Evolutionary conservation across 2,329 filamentous ascomycete genomes (phyloP), one percentile per base, ranked within the genome.

Genomic region (Xylariaceae sp.): DNA sequence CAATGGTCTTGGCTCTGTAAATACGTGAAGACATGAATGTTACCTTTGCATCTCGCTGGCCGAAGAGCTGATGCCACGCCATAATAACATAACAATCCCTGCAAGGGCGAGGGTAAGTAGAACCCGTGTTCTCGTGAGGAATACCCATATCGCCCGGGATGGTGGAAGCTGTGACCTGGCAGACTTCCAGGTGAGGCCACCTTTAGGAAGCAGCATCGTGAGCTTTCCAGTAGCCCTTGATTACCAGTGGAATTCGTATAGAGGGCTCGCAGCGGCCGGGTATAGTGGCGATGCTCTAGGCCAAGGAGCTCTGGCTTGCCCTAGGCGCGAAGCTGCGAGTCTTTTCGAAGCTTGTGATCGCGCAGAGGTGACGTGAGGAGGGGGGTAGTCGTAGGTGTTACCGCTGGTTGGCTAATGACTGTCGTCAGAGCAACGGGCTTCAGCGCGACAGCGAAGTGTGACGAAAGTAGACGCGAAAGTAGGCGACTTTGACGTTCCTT

Each of bases 31-130:
- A 45, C 8, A 30, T 37, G 42, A 53, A 56, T 45, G 8, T 69
- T 81, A 97, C 93, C 87, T 95, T 80, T 96, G 91, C 86, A 96
- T 90, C 72, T 96, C 90, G 50, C 86, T 86, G 44, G 91, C 89
- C 8, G 90, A 90, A 61, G 83, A 86, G 71, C 87, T 86, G 68
- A 97, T 85, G 64, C 90, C 89, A 73, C 90, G 88, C 90, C 92
- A 97, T 85, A 96, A 75, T 76, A 97, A 80, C 74, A 96, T 73
- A 64, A 95, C 73, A 66, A 90, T 78, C 58, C 88, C 86, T 35
- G 84, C 80, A 55, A 94, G 68, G 55, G 86, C 88, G 62, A 94
- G 76, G 51, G 89, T 83, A 56, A 94, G 76, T 64, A 97, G 78
- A 66, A 95, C 88, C 57, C 91, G 85, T 65, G 91, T 90, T 72